phyloP scores from a whole-genome alignment of 1,139 yeast species.

The Protomyces inouyei region DNA sequence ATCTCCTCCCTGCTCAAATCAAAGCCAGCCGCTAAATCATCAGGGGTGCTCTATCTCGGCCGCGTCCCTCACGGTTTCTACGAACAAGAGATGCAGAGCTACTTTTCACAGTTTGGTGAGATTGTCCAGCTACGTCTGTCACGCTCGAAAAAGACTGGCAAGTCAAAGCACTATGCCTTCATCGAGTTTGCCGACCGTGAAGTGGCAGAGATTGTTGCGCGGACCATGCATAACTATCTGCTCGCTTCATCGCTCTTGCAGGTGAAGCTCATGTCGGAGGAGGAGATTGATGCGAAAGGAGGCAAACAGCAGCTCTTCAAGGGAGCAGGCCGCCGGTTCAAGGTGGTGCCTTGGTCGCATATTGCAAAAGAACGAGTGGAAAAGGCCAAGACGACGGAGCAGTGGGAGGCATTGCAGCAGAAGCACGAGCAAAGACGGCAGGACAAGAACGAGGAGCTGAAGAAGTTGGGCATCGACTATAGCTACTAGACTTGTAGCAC shows the following conservation, averaged over 20 bases:
- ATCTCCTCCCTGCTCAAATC: slow-evolving; percentile 1
- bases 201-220: slow-evolving; percentile 84
- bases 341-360: slow-evolving; percentile 59
- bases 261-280: slow-evolving; percentile 53
- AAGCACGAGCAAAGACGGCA: slow-evolving; percentile 48
- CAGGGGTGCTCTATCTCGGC: slow-evolving; percentile 79
- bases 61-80: slow-evolving; percentile 90
- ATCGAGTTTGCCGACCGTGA: slow-evolving; percentile 69
- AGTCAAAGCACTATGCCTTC: slow-evolving; percentile 88
- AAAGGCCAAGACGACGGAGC: slow-evolving; percentile 52
- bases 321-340: slow-evolving; percentile 54
- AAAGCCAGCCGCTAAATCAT: slow-evolving; percentile 8
- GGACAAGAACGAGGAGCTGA: slow-evolving; percentile 49
- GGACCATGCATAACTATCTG: slow-evolving; percentile 91
- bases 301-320: slow-evolving; percentile 46
- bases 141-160: slow-evolving; percentile 85
- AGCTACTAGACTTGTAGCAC: slow-evolving; percentile 28
- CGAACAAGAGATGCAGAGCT: slow-evolving; percentile 71
- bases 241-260: slow-evolving; percentile 78
- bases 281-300: slow-evolving; percentile 40
- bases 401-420: slow-evolving; percentile 56
- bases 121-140: slow-evolving; percentile 73
- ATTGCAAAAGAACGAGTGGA: slow-evolving; percentile 55
- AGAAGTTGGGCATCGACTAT: slow-evolving; percentile 50
- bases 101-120: slow-evolving; percentile 85